Evolutionary conservation across 2,329 filamentous ascomycete species (phyloP), one percentile per base, ranked within the genome.

Genomic region (Pseudocercospora pini-densiflorae): DNA sequence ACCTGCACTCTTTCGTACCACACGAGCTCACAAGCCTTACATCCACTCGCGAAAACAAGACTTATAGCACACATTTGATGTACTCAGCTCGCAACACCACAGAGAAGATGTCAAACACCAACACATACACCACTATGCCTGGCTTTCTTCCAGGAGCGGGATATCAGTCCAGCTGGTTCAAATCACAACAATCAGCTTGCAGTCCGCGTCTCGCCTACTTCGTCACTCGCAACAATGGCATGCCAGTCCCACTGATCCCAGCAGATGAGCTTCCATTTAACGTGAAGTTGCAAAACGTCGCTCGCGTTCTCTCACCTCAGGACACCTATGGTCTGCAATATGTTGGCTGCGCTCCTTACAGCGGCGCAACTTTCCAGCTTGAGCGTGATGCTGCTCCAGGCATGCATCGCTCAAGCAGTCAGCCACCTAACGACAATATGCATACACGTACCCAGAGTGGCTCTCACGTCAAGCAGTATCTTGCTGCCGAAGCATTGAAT

Each of bases 191-290:
- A 43, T 47, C 66, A 57, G 21, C 21, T 60, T 40, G 27, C 59
- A 47, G 29, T 61, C 68, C 71, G 23, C 69, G 71, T 5, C 68
- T 77, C 27, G 71, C 73, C 14, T 80, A 77, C 71, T 81, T 79
- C 70, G 77, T 83, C 62, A 72, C 78, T 57, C 79, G 80, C 24
- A 70, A 69, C 29, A 74, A 75, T 36, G 76, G 77, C 12, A 65
- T 70, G 8, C 72, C 79, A 59, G 76, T 82, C 0, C 81, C 81
- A 5, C 72, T 83, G 3, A 73, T 83, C 14, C 79, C 81, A 19
- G 77, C 75, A 5, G 81, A 83, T 61, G 80, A 82, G 69, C 75
- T 83, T 3, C 80, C 81, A n/a, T 66, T 68, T 59, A 70, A 70
- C 0, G 74, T 81, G 53, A 73, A 76, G n/a, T 73, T 83, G 10